Evolutionary conservation across 805 yeast species (phyloP), one percentile per base, ranked within the genome.

Genomic region (Saccharomyces paradoxus): DNA sequence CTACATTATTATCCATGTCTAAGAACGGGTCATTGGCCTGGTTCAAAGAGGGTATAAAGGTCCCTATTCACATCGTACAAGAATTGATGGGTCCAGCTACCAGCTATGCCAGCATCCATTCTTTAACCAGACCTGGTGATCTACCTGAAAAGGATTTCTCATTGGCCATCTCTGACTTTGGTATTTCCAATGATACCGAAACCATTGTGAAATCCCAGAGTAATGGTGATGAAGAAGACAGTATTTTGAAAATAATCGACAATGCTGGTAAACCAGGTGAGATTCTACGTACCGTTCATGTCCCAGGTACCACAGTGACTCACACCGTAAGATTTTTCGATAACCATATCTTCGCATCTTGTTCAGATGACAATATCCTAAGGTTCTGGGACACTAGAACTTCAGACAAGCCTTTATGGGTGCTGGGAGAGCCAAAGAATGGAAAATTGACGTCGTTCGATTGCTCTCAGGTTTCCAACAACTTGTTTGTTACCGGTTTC

Each of bases 381-480:
- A 58, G 69, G 50, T 65, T 65, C 52, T 65, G 65, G 64, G 69
- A 65, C 51, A 57, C 60, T 4, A 58, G 69, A 53, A 61, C 66
- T 10, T 56, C 58, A 37, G 65, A 60, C 21, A 55, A 59, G 48
- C 65, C 66, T 31, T 37, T 65, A 13, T 63, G 64, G 59, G 50
- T 57, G 17, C 47, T 65, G 50, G 50, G 51, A 29, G 65, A 62
- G 46, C 60, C 65, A 13, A 56, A 62, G 30, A 60, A 64, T 48
- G 69, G 68, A 17, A 60, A 50, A 27, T 49, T 64, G 24, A 59
- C 59, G 4, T 58, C 64, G 9, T 60, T 63, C 46, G 68, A 63
- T 41, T 58, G 57, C 5, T 64, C 68, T 12, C 59, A 60, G 12
- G 59, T 58, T 12, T 50, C 63, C 9, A 63, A 61, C 31, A 64